These are phyloP conservation scores for Solanum clarkiae DNA, from an alignment of 257 asterid species.

Conservation along the genomic window DNA sequence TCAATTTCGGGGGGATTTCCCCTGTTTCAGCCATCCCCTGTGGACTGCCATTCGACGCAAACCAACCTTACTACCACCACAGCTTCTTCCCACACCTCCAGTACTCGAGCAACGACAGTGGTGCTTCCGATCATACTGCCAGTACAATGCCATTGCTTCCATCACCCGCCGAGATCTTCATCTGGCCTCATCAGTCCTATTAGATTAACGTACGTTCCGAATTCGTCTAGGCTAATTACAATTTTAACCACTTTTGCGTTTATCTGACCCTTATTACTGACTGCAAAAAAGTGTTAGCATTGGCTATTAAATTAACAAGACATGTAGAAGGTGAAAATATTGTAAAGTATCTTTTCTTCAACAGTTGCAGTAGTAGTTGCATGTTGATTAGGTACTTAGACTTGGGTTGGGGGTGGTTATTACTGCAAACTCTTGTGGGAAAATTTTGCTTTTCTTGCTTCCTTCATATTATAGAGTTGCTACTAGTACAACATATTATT, in stretches of 20 bases:
- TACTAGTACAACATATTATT: conserved; percentile 6
- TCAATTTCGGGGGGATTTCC: conserved; percentile 44
- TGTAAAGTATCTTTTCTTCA: conserved; percentile 26
- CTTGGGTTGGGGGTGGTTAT: neutral
- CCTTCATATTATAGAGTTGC: conserved; percentile 29
- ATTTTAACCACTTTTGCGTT: neutral
- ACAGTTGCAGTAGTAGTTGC: conserved; percentile 5
- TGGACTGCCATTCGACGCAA: conserved; percentile 51
- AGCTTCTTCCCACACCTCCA: conserved; percentile 52
- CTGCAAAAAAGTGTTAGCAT: neutral
- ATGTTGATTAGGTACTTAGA: neutral
- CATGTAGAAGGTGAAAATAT: conserved; percentile 11
- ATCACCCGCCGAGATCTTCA: conserved; percentile 49
- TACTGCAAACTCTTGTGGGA: conserved; percentile 26
- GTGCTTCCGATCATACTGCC: conserved; percentile 5
- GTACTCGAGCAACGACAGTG: conserved; percentile 1
- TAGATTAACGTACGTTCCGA: conserved; percentile 1
- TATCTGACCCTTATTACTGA: neutral
- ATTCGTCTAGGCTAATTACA: conserved; percentile 5
- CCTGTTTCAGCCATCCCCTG: conserved; percentile 41
- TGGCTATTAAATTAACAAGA: neutral
- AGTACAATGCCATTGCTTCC: conserved; percentile 31
- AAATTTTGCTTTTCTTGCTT: conserved; percentile 44
- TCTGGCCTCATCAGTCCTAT: conserved; percentile 86
- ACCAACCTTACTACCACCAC: conserved; percentile 23